phyloP scores from a whole-genome alignment of 805 yeast species.

The Candida andamanensis region DNA sequence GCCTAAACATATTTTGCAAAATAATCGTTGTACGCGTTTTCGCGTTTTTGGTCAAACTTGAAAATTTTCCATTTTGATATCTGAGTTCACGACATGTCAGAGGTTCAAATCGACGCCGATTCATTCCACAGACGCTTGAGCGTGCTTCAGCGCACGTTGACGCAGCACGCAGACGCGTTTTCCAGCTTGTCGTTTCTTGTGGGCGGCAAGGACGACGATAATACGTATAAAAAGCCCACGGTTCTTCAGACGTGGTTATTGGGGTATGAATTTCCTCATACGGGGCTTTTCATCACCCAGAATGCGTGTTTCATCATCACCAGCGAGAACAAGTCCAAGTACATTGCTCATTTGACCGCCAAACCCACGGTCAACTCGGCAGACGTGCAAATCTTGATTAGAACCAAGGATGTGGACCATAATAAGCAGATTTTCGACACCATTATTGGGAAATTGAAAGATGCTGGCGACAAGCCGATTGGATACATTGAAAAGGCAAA shows the following conservation, averaged over 20 bases:
- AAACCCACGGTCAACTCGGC: conserved; percentile 36
- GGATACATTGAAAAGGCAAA: conserved; percentile 75
- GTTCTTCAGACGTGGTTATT: conserved; percentile 86
- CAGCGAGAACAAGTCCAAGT: conserved; percentile 78
- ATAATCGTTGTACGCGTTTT: neutral
- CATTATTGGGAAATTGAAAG: conserved; percentile 44
- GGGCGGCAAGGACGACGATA: conserved; percentile 83
- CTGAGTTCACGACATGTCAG: conserved; percentile 55
- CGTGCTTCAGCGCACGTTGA: conserved; percentile 31
- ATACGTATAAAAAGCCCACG: conserved; percentile 85
- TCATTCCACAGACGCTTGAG: conserved; percentile 51
- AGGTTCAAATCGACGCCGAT: conserved; percentile 49
- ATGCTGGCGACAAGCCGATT: conserved; percentile 28
- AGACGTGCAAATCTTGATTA: conserved; percentile 54
- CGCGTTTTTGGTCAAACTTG: too few species aligned
- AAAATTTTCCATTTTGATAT: too few species aligned
- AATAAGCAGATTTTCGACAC: conserved; percentile 63
- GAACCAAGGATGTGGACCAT: conserved; percentile 78
- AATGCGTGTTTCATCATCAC: conserved; percentile 64
- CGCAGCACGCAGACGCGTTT: conserved; percentile 15
- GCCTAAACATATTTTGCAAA: conserved; percentile 55
- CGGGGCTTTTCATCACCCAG: conserved; percentile 61
- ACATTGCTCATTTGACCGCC: conserved; percentile 55
- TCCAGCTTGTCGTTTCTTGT: conserved; percentile 52
- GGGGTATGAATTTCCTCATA: conserved; percentile 95